These are phyloP conservation scores for Miamiensis avidus DNA, from an alignment of 169 alveolate species.

Conservation along the genomic window DNA sequence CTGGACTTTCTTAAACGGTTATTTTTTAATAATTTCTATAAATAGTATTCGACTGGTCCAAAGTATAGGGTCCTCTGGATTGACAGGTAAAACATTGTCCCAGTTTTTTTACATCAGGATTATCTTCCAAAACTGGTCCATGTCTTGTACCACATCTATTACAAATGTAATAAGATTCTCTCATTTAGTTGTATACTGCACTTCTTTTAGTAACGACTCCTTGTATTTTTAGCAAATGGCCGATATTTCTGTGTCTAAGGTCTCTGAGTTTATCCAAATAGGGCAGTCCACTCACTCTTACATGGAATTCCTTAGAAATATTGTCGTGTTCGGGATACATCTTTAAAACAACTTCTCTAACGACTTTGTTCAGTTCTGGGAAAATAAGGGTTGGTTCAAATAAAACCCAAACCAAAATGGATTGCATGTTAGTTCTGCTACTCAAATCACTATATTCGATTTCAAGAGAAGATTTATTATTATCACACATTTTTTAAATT, in stretches of 20 bases:
- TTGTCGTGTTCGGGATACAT: conserved; percentile 71
- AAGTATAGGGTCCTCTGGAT: conserved; percentile 38
- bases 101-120: conserved; percentile 71
- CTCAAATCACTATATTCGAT: conserved; percentile 72
- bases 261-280: conserved; percentile 92
- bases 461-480: conserved; percentile 82
- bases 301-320: conserved; percentile 75
- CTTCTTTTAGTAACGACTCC: conserved; percentile 95
- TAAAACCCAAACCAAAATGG: conserved; percentile 86
- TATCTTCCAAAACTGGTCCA: conserved; percentile 77
- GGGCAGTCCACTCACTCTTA: conserved; percentile 90
- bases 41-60: conserved; percentile 46
- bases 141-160: conserved; percentile 83
- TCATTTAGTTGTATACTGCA: conserved; percentile 91
- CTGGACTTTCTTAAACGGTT: conserved; percentile 97
- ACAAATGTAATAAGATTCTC: conserved; percentile 83
- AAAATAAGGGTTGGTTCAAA: conserved; percentile 80
- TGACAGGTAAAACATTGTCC: conserved; percentile 94
- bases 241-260: conserved; percentile 92
- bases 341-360: conserved; percentile 72
- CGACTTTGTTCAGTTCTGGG: conserved; percentile 82
- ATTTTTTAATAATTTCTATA: conserved; percentile 97
- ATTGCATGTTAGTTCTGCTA: conserved; percentile 41
- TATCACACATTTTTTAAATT: conserved; percentile 83
- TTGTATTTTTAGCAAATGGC: conserved; percentile 92